Evolutionary conservation across 768 basidiomycete genomes (phyloP).

Genomic region (Cystobasidium onofrii): DNA sequence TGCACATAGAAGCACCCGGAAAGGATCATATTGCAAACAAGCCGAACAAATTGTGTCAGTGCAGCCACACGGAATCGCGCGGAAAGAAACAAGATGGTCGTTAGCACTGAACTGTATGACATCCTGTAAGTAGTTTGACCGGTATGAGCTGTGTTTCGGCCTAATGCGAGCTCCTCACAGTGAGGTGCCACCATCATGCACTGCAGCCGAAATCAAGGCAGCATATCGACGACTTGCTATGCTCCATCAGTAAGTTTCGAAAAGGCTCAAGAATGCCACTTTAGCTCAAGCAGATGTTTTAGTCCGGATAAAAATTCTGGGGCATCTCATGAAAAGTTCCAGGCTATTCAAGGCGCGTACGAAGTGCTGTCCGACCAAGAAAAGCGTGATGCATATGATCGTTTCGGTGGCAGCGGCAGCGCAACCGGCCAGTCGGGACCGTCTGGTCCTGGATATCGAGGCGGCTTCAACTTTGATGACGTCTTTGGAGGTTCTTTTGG

Average conservation of each 20-base stretch:
- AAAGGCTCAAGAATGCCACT: not conserved
- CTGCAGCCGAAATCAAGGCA: conserved; percentile 74
- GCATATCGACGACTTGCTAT: conserved; percentile 87
- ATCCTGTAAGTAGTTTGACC: conserved; percentile 10
- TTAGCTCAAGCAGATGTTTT: not conserved
- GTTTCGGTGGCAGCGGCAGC: conserved; percentile 52
- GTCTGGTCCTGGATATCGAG: conserved; percentile 47
- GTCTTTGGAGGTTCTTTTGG: conserved; percentile 69
- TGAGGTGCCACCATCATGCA: conserved; percentile 31
- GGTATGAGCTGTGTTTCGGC: too few species aligned
- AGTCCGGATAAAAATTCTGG: conserved; percentile 24
- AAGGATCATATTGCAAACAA: too few species aligned
- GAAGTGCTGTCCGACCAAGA: conserved; percentile 69
- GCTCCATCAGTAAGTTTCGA: conserved; percentile 61
- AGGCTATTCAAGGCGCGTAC: conserved; percentile 49
- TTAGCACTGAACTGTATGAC: not conserved
- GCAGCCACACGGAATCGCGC: not conserved
- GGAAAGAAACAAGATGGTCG: not conserved
- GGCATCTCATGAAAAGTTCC: conserved; percentile 33
- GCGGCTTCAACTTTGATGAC: conserved; percentile 57
- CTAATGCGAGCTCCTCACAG: conserved; percentile 36
- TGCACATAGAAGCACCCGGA: too few species aligned
- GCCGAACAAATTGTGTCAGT: too few species aligned
- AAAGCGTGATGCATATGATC: conserved; percentile 64
- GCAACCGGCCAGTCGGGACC: conserved; percentile 37